Evolutionary conservation across 2,329 filamentous ascomycete species (phyloP).

Genomic region (Xylaria multiplex): DNA sequence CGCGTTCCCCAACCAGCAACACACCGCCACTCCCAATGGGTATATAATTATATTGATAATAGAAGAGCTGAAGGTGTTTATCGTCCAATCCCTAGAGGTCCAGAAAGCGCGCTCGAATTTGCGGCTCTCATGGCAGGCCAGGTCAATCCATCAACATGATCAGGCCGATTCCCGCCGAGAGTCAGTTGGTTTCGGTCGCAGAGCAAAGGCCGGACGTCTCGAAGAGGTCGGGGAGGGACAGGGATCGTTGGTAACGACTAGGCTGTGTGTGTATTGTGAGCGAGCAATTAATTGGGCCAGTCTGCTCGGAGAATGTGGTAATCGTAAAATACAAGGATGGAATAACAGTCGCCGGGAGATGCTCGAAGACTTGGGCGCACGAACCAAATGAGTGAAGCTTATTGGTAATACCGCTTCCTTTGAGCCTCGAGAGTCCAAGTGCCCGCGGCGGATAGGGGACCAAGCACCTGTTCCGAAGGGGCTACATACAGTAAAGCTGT

Average conservation of each 20-base stretch:
- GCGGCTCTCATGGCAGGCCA: constrained; percentile 48
- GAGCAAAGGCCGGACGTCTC: constrained; percentile 11
- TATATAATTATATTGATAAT: constrained; percentile 14
- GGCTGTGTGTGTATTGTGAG: background rate
- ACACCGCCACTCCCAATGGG: constrained; percentile 31
- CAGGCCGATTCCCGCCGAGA: constrained; percentile 36
- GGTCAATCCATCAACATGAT: constrained; percentile 49
- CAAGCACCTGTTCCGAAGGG: constrained; percentile 13
- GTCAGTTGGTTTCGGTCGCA: constrained; percentile 28
- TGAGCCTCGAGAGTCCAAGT: background rate
- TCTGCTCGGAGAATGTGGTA: constrained; percentile 12
- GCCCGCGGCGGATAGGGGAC: background rate
- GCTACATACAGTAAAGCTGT: background rate
- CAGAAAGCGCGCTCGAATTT: constrained; percentile 46
- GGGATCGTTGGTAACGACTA: constrained; percentile 16
- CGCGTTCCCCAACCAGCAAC: constrained; percentile 36
- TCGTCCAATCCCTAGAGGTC: constrained; percentile 37
- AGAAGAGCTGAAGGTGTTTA: constrained; percentile 23
- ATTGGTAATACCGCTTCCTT: constrained; percentile 13
- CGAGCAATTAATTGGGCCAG: constrained; percentile 23
- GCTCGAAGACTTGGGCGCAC: constrained; percentile 8
- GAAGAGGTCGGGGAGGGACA: background rate
- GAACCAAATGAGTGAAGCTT: constrained; percentile 20
- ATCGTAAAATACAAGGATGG: constrained; percentile 6
- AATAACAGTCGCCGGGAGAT: constrained; percentile 18